These are phyloP conservation scores for Vitis hybrid DNA, from an alignment of 177 flowering plant genomes.

Conservation along the genomic window DNA sequence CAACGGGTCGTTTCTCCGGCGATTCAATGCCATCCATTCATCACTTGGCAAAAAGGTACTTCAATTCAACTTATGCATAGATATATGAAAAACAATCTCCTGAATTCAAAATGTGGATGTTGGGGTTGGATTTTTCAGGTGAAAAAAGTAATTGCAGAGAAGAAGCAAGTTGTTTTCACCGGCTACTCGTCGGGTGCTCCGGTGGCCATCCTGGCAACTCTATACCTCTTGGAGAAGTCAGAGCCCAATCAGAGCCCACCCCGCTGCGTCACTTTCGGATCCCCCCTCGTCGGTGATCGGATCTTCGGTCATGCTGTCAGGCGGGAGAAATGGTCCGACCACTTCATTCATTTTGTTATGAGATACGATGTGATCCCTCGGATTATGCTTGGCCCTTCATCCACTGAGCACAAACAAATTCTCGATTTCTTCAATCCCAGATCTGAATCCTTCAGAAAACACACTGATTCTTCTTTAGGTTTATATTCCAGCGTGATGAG, in stretches of 20 bases:
- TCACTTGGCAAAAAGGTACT: no score
- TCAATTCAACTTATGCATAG: no score
- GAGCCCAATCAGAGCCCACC: slow-evolving; percentile 13
- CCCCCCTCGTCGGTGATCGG: slow-evolving; percentile 64
- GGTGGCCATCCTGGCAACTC: no score
- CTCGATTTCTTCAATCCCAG: slow-evolving; percentile 42
- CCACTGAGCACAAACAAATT: slow-evolving; percentile 25
- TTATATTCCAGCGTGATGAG: slow-evolving; percentile 46
- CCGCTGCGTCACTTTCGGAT: slow-evolving; percentile 74
- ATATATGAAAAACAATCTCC: no score
- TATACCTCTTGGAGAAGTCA: no score
- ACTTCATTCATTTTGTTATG: slow-evolving; percentile 56
- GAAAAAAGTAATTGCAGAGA: no score
- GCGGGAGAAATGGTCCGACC: slow-evolving; percentile 67
- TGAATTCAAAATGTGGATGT: no score
- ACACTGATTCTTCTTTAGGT: background rate
- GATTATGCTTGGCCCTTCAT: slow-evolving; percentile 52
- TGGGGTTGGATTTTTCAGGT: no score
- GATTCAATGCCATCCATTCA: no score
- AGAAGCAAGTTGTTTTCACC: no score
- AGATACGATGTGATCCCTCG: slow-evolving; percentile 73
- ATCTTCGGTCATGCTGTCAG: slow-evolving; percentile 60
- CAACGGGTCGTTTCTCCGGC: no score
- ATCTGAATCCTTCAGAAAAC: background rate
- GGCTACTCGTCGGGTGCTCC: no score